These are phyloP conservation scores for Erucastrum elatum DNA, from an alignment of 345 rosid species.

Conservation along the genomic window DNA sequence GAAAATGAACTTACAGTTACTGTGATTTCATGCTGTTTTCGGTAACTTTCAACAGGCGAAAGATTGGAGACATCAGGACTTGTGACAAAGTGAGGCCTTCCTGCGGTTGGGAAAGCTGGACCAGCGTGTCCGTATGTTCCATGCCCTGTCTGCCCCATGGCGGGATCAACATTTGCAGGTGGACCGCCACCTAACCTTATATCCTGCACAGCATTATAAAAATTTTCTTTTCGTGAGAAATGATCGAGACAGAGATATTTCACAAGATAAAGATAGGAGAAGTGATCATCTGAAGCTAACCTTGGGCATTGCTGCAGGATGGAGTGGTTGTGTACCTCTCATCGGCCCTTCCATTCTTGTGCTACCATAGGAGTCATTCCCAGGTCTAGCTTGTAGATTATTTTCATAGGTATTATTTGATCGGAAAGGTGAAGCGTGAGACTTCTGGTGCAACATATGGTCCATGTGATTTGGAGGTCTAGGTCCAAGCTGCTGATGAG, in stretches of 20 bases:
- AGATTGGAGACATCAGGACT: conserved; percentile 49
- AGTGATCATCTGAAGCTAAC: conserved; percentile 39
- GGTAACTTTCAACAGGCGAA: conserved; percentile 69
- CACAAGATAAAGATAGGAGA: conserved; percentile 2
- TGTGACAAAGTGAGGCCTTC: conserved; percentile 53
- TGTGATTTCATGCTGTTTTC: conserved; percentile 86
- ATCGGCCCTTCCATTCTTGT: conserved; percentile 58
- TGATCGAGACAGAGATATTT: background rate
- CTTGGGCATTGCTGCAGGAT: conserved; percentile 56
- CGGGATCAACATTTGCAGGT: conserved; percentile 45
- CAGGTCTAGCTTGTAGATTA: conserved; percentile 56
- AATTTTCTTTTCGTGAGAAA: background rate
- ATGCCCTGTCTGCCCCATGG: conserved; percentile 51
- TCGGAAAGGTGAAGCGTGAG: conserved; percentile 52
- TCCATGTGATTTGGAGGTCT: conserved; percentile 61
- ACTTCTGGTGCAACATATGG: conserved; percentile 54
- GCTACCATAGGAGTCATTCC: conserved; percentile 54
- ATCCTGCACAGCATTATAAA: conserved; percentile 51
- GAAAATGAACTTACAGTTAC: conserved; percentile 58
- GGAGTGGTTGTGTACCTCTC: conserved; percentile 58
- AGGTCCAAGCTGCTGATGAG: conserved; percentile 60
- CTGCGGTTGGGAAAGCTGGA: conserved; percentile 53
- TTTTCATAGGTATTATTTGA: conserved; percentile 54
- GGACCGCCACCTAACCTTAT: conserved; percentile 48
- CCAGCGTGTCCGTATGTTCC: conserved; percentile 49